phyloP scores from a whole-genome alignment of 495 filamentous ascomycete genomes.

The Penicillium flavigenum region DNA sequence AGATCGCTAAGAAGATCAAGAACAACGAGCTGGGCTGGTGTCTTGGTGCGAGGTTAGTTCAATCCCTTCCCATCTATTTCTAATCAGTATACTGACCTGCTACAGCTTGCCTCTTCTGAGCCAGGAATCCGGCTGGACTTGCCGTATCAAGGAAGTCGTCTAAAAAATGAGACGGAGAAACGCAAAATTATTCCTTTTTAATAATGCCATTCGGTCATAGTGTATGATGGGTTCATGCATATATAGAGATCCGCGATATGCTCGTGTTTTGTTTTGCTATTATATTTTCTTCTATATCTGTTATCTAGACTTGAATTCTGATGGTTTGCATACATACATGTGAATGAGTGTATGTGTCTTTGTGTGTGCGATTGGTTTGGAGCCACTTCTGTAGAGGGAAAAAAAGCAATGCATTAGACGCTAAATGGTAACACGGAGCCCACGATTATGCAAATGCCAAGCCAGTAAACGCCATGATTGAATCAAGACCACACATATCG shows the following conservation, averaged over 20 bases:
- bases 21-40: slow-evolving; percentile 97
- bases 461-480: slow-evolving; percentile 3
- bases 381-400: not conserved
- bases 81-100: slow-evolving; percentile 31
- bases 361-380: not conserved
- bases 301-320: slow-evolving; percentile 24
- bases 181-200: slow-evolving; percentile 29
- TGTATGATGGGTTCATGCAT: slow-evolving; percentile 36
- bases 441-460: not conserved
- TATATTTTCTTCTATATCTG: slow-evolving; percentile 14
- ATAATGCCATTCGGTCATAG: slow-evolving; percentile 26
- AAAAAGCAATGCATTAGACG: slow-evolving; percentile 2
- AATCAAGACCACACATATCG: not conserved
- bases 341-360: slow-evolving; percentile 6
- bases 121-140: slow-evolving; percentile 74
- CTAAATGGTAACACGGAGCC: not conserved
- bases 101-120: slow-evolving; percentile 69
- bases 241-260: slow-evolving; percentile 30
- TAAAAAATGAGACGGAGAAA: slow-evolving; percentile 30
- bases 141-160: slow-evolving; percentile 63
- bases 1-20: slow-evolving; percentile 98
- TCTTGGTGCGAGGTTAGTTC: slow-evolving; percentile 81
- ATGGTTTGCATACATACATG: slow-evolving; percentile 5
- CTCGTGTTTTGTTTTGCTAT: slow-evolving; percentile 11
- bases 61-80: slow-evolving; percentile 1